Percentiles rank a stretch among this genome's conserved stretches.
These are phyloP conservation scores for Geotrichum cucujoidarum DNA, from an alignment of 1,139 yeast genomes.

Conservation along the genomic window DNA sequence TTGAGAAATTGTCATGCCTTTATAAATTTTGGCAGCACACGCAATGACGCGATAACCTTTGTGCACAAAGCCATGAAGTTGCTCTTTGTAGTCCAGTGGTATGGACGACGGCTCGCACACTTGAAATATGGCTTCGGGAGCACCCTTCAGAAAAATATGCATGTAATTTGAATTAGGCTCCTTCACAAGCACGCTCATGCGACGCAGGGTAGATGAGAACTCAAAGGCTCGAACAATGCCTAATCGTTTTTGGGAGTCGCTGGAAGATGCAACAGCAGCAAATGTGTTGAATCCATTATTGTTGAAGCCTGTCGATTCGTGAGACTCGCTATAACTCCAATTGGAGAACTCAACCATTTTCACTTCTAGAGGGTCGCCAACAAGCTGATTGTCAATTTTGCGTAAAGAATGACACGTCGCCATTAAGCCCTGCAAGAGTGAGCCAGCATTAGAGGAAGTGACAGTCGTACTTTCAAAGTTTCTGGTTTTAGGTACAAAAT, in stretches of 20 bases:
- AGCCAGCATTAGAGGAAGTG: slow-evolving; percentile 10
- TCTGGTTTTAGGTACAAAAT: slow-evolving; percentile 18
- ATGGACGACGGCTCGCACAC: slow-evolving; percentile 66
- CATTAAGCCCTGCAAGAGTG: slow-evolving; percentile 42
- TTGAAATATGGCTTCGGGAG: slow-evolving; percentile 89
- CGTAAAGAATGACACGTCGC: slow-evolving; percentile 86
- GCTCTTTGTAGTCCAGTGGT: slow-evolving; percentile 69
- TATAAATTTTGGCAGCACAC: slow-evolving; percentile 64
- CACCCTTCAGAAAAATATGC: slow-evolving; percentile 79
- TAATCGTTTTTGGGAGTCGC: slow-evolving; percentile 41
- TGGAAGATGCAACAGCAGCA: slow-evolving; percentile 30
- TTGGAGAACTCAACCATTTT: slow-evolving; percentile 89
- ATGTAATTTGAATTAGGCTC: slow-evolving; percentile 33
- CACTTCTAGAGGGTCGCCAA: slow-evolving; percentile 90
- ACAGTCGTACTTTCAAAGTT: slow-evolving; percentile 14
- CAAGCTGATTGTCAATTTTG: slow-evolving; percentile 65
- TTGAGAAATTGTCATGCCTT: slow-evolving; percentile 42
- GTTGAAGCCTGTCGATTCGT: slow-evolving; percentile 38
- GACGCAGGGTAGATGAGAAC: slow-evolving; percentile 73
- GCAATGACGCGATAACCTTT: slow-evolving; percentile 94
- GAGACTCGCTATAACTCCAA: slow-evolving; percentile 70
- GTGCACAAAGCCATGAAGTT: slow-evolving; percentile 80
- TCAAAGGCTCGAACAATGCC: slow-evolving; percentile 72
- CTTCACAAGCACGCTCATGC: slow-evolving; percentile 81
- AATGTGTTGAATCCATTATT: slow-evolving; percentile 36